These are phyloP conservation scores for Fusarium pseudocircinatum DNA, from an alignment of 2,329 filamentous ascomycete species.

Conservation along the genomic window DNA sequence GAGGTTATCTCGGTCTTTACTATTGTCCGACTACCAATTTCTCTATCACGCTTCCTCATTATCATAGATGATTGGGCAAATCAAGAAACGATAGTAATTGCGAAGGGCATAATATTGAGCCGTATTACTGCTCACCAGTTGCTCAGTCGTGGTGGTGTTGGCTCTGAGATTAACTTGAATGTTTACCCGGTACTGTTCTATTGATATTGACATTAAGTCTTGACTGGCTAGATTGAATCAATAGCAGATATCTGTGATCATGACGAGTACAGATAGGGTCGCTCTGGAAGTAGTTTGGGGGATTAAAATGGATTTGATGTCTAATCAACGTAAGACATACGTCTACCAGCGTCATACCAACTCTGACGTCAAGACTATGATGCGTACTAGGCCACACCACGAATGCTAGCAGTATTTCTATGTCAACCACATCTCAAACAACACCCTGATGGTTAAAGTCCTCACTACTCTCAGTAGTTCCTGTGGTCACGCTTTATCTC, in stretches of 20 bases:
- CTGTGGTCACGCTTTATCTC: accelerated
- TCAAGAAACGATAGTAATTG: accelerated
- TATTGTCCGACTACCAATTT: conserved; percentile 13
- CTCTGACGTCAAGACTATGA: conserved; percentile 20
- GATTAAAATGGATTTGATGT: accelerated
- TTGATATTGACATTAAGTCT: neutral
- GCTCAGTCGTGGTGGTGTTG: accelerated
- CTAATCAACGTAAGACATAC: neutral
- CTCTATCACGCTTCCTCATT: neutral
- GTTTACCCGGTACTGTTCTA: neutral
- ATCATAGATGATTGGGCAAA: neutral
- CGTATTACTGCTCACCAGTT: neutral
- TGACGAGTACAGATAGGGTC: accelerated
- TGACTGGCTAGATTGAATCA: accelerated
- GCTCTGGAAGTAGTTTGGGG: accelerated
- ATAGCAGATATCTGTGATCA: accelerated
- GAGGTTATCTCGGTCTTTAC: neutral
- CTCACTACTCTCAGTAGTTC: neutral
- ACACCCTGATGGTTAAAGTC: neutral
- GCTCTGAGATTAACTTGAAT: too few relatives aligned
- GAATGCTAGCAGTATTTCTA: accelerated
- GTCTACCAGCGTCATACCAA: neutral
- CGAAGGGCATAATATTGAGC: neutral
- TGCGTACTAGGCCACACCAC: neutral
- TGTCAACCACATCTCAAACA: neutral